A percentile compares a stretch with the other conserved stretches of the same genome.
phyloP scores from a whole-genome alignment of 305 asterid genomes.

The Galium porrigens region DNA sequence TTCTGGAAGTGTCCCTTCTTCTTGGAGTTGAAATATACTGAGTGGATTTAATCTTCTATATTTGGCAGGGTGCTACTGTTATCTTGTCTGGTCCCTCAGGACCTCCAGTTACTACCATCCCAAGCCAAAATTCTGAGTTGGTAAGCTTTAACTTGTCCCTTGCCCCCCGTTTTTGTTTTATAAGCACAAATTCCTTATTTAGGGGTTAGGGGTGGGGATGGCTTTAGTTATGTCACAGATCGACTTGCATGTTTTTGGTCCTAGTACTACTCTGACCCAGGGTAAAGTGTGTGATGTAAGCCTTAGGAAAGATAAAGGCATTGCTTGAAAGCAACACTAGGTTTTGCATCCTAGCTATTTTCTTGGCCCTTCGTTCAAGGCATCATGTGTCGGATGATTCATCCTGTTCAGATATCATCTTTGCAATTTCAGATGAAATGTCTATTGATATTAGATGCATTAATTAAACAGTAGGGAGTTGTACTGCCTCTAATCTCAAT shows the following conservation, averaged over 20 bases:
- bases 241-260: not conserved
- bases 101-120: conserved; percentile 74
- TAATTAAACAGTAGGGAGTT: not conserved
- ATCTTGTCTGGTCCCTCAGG: conserved; percentile 87
- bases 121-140: conserved; percentile 82
- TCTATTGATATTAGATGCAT: no score
- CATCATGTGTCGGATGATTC: not conserved
- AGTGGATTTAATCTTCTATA: conserved; percentile 16
- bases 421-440: no score
- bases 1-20: not conserved
- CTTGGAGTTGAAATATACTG: conserved; percentile 6
- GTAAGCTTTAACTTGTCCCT: conserved; percentile 31
- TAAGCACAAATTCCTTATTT: not conserved
- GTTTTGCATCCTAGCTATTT: not conserved
- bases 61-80: conserved; percentile 78
- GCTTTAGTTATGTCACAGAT: not conserved
- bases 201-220: not conserved
- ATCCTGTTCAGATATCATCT: not conserved
- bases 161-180: not conserved
- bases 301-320: not conserved
- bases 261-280: no score
- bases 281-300: no score
- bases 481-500: not conserved
- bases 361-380: not conserved
- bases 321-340: not conserved